phyloP scores from a whole-genome alignment of 2,329 filamentous ascomycete species.

The Botrytis medusae region DNA sequence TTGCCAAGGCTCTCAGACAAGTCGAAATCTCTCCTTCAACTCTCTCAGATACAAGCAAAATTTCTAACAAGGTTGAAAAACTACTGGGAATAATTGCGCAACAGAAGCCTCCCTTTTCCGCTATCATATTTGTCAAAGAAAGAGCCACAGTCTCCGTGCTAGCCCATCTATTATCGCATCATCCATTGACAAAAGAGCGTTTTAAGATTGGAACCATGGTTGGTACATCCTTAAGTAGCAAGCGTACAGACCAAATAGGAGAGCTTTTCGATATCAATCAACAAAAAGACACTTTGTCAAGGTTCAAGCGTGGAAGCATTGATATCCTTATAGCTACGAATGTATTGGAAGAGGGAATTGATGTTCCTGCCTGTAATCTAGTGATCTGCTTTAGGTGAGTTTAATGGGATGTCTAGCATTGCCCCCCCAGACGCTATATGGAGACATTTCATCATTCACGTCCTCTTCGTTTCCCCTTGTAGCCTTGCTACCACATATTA shows the following conservation, averaged over 20 bases:
- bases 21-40: slow-evolving; percentile 37
- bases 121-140: slow-evolving; percentile 68
- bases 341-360: slow-evolving; percentile 65
- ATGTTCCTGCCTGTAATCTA: slow-evolving; percentile 61
- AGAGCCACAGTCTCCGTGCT: slow-evolving; percentile 61
- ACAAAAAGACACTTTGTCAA: slow-evolving; percentile 44
- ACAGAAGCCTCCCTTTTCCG: slow-evolving; percentile 46
- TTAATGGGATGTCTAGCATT: not conserved
- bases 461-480: not conserved
- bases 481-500: not conserved
- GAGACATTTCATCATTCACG: not conserved
- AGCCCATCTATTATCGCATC: slow-evolving; percentile 48
- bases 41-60: slow-evolving; percentile 57
- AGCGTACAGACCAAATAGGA: slow-evolving; percentile 45
- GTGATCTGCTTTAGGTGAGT: slow-evolving; percentile 58
- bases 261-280: slow-evolving; percentile 42
- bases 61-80: slow-evolving; percentile 58
- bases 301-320: slow-evolving; percentile 54
- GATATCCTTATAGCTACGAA: slow-evolving; percentile 60
- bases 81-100: slow-evolving; percentile 55
- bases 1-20: slow-evolving; percentile 48
- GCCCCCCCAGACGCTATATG: not conserved
- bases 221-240: slow-evolving; percentile 48
- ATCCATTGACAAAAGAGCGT: slow-evolving; percentile 48
- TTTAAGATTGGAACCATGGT: slow-evolving; percentile 57